A percentile compares a stretch with the other conserved stretches of the same genome.
These are phyloP conservation scores for Aspergillus bombycis DNA, from an alignment of 2,329 filamentous ascomycete species.

Conservation along the genomic window DNA sequence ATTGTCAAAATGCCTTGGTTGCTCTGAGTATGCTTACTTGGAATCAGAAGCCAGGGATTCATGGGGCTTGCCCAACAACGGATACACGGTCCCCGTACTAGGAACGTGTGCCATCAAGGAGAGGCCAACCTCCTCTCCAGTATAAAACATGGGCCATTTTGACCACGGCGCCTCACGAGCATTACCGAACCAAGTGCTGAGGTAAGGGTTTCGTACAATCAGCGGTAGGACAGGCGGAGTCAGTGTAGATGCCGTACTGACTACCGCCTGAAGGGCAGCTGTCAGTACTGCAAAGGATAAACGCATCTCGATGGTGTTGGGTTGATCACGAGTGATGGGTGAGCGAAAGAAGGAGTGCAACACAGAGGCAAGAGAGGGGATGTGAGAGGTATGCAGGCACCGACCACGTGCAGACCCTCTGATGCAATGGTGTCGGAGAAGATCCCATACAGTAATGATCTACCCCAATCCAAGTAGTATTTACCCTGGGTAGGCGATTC, in stretches of 20 bases:
- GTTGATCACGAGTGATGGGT: background rate
- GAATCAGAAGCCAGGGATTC: conserved; percentile 56
- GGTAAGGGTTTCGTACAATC: conserved; percentile 75
- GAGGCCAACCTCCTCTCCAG: conserved; percentile 69
- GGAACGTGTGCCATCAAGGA: conserved; percentile 65
- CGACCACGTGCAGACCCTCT: background rate
- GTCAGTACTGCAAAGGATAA: conserved; percentile 35
- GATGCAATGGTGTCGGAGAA: background rate
- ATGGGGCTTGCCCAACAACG: conserved; percentile 67
- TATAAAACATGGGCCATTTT: conserved; percentile 86
- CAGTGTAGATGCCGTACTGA: conserved; percentile 55
- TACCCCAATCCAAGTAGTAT: background rate
- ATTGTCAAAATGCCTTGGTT: background rate
- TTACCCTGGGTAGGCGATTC: background rate
- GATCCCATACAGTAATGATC: conserved; percentile 7
- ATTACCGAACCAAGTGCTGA: conserved; percentile 74
- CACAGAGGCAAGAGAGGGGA: background rate
- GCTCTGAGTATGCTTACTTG: conserved; percentile 36
- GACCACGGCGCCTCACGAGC: conserved; percentile 77
- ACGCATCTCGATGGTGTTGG: conserved; percentile 30
- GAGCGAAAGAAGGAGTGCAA: background rate
- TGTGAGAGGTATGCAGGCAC: background rate
- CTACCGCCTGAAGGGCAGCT: conserved; percentile 45
- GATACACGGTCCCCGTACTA: conserved; percentile 62
- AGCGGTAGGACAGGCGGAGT: conserved; percentile 70